Conservation (phyloP, 2,329 filamentous ascomycete species). For the Lachnellula suecica region DNA sequence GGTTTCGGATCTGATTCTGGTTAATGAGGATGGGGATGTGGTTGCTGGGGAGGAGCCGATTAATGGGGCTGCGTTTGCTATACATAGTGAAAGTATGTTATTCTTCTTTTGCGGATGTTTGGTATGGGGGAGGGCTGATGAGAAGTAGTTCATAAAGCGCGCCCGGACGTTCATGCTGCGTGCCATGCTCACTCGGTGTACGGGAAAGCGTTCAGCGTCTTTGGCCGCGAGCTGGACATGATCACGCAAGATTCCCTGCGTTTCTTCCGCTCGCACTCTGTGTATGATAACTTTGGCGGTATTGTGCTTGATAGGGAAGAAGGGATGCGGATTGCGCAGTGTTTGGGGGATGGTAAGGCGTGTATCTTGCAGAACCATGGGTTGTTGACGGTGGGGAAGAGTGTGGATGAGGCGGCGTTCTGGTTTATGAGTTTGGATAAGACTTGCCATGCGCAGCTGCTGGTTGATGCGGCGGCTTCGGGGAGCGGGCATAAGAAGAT, state of each 20-base stretch:
- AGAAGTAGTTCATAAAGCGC: slow-evolving; percentile 50
- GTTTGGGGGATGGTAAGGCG: slow-evolving; percentile 47
- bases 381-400: slow-evolving; percentile 43
- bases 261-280: slow-evolving; percentile 45
- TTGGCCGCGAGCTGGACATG: slow-evolving; percentile 45
- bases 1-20: slow-evolving; percentile 63
- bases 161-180: slow-evolving; percentile 55
- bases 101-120: background rate
- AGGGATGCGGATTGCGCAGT: slow-evolving; percentile 45
- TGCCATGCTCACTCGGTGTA: slow-evolving; percentile 57
- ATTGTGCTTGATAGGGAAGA: slow-evolving; percentile 53
- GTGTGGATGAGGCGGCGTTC: slow-evolving; percentile 50
- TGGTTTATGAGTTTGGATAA: slow-evolving; percentile 53
- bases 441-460: slow-evolving; percentile 46
- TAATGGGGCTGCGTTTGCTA: slow-evolving; percentile 46
- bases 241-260: slow-evolving; percentile 52
- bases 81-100: slow-evolving; percentile 39
- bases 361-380: slow-evolving; percentile 53
- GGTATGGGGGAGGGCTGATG: background rate
- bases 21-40: slow-evolving; percentile 58
- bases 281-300: slow-evolving; percentile 46
- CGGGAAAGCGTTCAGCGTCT: slow-evolving; percentile 58
- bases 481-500: slow-evolving; percentile 60
- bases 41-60: slow-evolving; percentile 59
- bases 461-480: slow-evolving; percentile 58